Percentiles rank a stretch among this genome's conserved stretches.
phyloP scores from a whole-genome alignment of 2,329 filamentous ascomycete species.

The Colletotrichum falcatum region DNA sequence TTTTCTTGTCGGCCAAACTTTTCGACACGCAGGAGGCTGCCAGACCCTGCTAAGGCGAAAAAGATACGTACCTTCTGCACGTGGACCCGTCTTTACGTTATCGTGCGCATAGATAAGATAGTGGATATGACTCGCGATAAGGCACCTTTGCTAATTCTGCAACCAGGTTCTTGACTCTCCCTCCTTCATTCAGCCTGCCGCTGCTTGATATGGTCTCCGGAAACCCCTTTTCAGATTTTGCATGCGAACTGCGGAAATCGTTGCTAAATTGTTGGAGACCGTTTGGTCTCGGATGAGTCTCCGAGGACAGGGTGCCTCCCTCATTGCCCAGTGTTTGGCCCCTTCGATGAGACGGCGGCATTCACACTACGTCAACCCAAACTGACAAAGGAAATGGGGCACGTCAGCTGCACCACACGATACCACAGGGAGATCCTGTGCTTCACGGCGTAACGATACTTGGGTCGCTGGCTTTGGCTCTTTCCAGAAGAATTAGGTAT shows the following conservation, averaged over 20 bases:
- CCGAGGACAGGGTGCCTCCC: constrained; percentile 9
- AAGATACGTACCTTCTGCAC: constrained; percentile 31
- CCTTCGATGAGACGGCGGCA: constrained; percentile 11
- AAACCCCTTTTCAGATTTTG: constrained; percentile 20
- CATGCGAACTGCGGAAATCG: constrained; percentile 15
- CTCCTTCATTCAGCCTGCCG: constrained; percentile 2
- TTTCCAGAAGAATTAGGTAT: neutral
- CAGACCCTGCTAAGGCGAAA: constrained; percentile 37
- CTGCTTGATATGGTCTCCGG: constrained; percentile 22
- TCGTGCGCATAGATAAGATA: constrained; percentile 29
- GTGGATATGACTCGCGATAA: constrained; percentile 40
- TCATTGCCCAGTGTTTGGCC: neutral
- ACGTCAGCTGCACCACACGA: constrained; percentile 19
- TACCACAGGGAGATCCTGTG: neutral
- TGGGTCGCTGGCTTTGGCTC: neutral
- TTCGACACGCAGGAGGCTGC: constrained; percentile 35
- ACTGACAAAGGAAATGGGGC: constrained; percentile 26
- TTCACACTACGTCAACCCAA: neutral
- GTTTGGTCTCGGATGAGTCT: constrained; percentile 19
- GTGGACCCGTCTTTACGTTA: constrained; percentile 19
- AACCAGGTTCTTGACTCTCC: constrained; percentile 31
- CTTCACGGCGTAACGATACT: neutral
- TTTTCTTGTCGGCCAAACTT: constrained; percentile 34
- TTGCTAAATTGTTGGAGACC: constrained; percentile 5
- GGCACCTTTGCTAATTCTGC: constrained; percentile 26